A percentile compares a stretch with the other conserved stretches of the same genome.
Conservation (phyloP, 345 rosid genomes). For the Rhodomyrtus tomentosa region DNA sequence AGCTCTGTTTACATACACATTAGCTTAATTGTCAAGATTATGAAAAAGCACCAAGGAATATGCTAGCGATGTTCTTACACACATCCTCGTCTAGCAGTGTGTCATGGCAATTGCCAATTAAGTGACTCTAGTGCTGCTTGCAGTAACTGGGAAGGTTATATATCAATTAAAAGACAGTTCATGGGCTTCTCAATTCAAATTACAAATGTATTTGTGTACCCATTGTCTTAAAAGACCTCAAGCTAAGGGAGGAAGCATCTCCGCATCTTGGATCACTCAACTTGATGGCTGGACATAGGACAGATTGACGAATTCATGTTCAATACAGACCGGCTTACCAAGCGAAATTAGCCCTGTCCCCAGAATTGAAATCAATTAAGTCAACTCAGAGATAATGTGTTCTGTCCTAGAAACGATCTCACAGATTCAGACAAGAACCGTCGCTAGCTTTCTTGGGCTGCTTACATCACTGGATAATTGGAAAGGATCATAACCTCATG, state of each 20-base stretch:
- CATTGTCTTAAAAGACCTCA: background rate
- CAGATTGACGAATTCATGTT: background rate
- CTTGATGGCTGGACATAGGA: background rate
- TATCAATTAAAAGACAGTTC: background rate
- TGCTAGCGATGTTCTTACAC: background rate
- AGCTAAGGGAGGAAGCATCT: background rate
- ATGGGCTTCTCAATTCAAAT: background rate
- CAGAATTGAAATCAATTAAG: background rate
- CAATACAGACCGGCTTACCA: background rate
- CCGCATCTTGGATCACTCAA: background rate
- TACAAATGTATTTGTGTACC: background rate
- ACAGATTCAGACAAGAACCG: background rate
- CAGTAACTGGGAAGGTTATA: background rate
- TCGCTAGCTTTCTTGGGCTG: background rate
- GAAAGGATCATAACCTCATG: background rate
- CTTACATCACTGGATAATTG: background rate
- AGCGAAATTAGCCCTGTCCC: background rate
- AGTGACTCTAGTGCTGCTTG: background rate
- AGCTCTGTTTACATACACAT: background rate
- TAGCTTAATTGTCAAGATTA: background rate
- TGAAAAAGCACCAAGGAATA: background rate
- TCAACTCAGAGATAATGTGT: background rate
- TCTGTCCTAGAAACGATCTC: background rate
- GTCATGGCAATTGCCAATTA: background rate
- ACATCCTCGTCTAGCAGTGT: background rate